Base-by-base conservation (phyloP, 768 basidiomycete genomes). In the Harrya chromipes region DNA sequence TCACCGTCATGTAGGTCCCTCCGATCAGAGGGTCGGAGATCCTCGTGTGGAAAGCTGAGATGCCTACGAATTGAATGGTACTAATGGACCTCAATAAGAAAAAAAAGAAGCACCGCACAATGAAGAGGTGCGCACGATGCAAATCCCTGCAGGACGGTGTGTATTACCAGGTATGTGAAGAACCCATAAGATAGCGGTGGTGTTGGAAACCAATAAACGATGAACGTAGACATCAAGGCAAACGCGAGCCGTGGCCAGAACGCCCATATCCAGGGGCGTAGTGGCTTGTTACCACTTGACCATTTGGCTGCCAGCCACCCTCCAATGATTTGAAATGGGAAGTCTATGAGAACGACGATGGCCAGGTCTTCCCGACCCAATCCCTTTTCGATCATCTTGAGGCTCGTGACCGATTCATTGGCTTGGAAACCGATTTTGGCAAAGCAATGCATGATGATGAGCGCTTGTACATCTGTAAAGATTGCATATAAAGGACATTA, bases 1-100 rank as follows among this genome's bases (percentile, higher is more conserved):
- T 71, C 83, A 94, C 94, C 12, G 97, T 99, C 97, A 99, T 99
- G 69, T 99, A 99, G 0, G 97, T 99, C 43, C 97, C 97, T 24
- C 97, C 97, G 46, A 99, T 97, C 12, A 97, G 63, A 0, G 97
- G 97, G 64, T 99, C 97, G 1, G 97, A 93, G 33, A 99, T 85
- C 46, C 88, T 83, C 4, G 94, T 97, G 61, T 98, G 97, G 79
- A 98, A 99, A 4, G 97, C 97, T n/a, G 94, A 91, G 53, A 98
- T 93, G 9, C 97, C 94, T 17, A 97, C 95, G 63, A 98, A 99
- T 68, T 99, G 95, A n/a, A 98, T 85, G 5, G 95, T 97, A 40
- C 95, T 95, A 50, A 24, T 3, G 39, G 47, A 19, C 23, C 33
- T 16, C 36, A 34, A 54, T 49, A 44, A 50, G 51, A 45, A 40